These are phyloP conservation scores for Ulmus americana DNA, from an alignment of 331 rosid species.

Conservation along the genomic window DNA sequence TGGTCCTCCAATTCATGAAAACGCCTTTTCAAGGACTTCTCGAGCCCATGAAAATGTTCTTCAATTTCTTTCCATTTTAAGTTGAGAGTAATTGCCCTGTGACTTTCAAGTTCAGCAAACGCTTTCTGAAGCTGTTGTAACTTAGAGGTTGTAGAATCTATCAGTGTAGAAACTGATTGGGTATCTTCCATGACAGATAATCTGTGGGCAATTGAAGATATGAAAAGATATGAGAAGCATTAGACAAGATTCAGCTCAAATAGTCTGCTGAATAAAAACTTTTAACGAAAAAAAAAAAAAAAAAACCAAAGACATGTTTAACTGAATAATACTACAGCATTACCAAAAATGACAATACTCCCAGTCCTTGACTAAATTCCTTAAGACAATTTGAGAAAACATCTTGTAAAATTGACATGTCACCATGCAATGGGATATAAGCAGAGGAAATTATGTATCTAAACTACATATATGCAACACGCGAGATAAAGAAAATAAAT, in stretches of 20 bases:
- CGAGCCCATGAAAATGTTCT: constrained; percentile 90
- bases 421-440: too few species aligned
- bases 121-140: constrained; percentile 96
- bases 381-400: too few species aligned
- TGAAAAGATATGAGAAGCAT: not conserved
- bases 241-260: not conserved
- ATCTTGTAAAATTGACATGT: too few species aligned
- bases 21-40: constrained; percentile 91
- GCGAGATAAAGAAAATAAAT: too few species aligned
- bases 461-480: too few species aligned
- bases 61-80: constrained; percentile 95
- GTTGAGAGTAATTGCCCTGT: constrained; percentile 76
- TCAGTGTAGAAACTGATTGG: constrained; percentile 63
- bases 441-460: too few species aligned
- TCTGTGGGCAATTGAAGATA: constrained; percentile 31
- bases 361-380: too few species aligned
- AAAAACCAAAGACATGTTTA: not conserved
- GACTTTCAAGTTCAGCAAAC: constrained; percentile 97
- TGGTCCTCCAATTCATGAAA: constrained; percentile 92
- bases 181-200: constrained; percentile 69
- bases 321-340: not conserved
- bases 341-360: not conserved
- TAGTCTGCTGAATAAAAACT: not conserved
- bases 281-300: not conserved
- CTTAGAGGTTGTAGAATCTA: constrained; percentile 81